Evolutionary conservation across 495 filamentous ascomycete species (phyloP), one percentile per base, ranked within the genome.

Genomic region (Tuber magnatum): DNA sequence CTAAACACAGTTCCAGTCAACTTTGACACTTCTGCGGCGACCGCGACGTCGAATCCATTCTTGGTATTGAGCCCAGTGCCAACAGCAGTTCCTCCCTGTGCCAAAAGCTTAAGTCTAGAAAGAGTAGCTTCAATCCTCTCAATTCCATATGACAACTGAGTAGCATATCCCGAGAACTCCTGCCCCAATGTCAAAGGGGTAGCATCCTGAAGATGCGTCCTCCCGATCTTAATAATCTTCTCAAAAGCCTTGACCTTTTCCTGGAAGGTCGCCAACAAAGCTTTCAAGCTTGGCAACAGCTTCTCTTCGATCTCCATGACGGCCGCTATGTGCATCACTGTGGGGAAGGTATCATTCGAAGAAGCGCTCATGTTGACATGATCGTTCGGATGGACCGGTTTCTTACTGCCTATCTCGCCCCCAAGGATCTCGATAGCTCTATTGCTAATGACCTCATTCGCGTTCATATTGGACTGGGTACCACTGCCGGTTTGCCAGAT

Each of bases 391-490:
- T 99, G 95, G 56, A 99, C 95, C 42, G 95, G 95, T 87, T 95
- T 97, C 90, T 99, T 99, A 85, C 87, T 89, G 73, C 95, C 95
- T 91, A 94, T 97, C 78, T 87, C 89, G 78, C 95, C 95, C 75
- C 95, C 95, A 24, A 99, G 87, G 75, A 99, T 95, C 87, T 99
- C 96, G 84, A 99, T 99, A 65, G 95, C 95, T 75, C 95, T 93
- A 88, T 99, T 99, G 75, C 94, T 97, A 86, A 99, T 99, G 84
- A 99, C 95, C 86, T 99, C 95, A 86, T 99, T 99, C 83, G 95
- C 94, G 87, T 99, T 99, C 95, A 99, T 99, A 89, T 99, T 99
- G 83, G 94, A 97, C 86, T 99, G 95, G 40, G 95, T 99, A 81
- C 95, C 95, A 28, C 96, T 98, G 74, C 95, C 95, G 51, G 95